Conservation (phyloP, 768 basidiomycete genomes). For the Tricholoma terreum region DNA sequence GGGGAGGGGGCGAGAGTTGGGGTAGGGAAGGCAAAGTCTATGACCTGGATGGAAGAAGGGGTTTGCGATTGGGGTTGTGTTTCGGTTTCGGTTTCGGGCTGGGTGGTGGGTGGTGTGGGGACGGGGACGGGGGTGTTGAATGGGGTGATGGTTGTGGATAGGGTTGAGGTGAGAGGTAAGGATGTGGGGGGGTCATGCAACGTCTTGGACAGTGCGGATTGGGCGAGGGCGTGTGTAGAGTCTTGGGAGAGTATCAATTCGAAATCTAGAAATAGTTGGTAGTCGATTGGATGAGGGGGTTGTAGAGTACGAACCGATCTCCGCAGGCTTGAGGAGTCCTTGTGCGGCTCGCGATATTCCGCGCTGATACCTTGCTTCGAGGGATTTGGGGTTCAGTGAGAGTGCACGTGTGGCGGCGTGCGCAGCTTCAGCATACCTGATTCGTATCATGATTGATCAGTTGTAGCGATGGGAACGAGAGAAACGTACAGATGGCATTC, state of each 20-base stretch:
- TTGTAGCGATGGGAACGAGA: neutral
- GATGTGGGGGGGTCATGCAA: neutral
- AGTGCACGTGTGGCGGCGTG: conserved; percentile 21
- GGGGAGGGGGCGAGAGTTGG: too few species aligned
- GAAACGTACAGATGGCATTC: conserved; percentile 14
- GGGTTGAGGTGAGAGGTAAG: neutral
- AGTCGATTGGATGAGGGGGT: neutral
- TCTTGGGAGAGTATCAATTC: conserved; percentile 32
- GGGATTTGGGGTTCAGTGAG: conserved; percentile 18
- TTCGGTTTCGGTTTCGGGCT: conserved; percentile 4
- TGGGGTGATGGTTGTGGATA: neutral
- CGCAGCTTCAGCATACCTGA: conserved; percentile 17
- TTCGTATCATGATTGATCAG: neutral
- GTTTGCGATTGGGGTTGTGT: neutral
- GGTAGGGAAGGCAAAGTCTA: conserved; percentile 31
- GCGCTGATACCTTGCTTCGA: conserved; percentile 17
- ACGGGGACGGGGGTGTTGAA: neutral
- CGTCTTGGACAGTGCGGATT: conserved; percentile 20
- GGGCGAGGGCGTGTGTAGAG: conserved; percentile 24
- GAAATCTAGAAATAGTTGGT: conserved; percentile 24
- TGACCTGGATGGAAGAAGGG: conserved; percentile 7
- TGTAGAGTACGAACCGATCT: conserved; percentile 24
- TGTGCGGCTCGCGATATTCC: conserved; percentile 21
- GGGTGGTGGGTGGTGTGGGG: conserved; percentile 7
- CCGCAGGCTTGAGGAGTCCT: conserved; percentile 18